phyloP scores from a whole-genome alignment of 2,329 filamentous ascomycete genomes.

The Fusarium sp. region DNA sequence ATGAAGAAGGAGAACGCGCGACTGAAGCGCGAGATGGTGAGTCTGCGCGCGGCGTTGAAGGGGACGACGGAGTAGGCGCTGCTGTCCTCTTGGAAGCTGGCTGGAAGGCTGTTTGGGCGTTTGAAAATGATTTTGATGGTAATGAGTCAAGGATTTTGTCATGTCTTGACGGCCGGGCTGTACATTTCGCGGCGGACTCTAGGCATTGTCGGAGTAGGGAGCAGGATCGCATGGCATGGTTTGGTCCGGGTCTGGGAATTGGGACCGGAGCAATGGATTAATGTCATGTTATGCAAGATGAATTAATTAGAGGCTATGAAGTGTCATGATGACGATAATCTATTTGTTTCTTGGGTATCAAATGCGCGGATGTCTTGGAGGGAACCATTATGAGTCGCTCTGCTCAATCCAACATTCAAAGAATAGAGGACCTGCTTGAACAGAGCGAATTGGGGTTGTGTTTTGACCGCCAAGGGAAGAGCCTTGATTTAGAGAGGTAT shows the following conservation, averaged over 20 bases:
- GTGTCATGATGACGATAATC: constrained; percentile 46
- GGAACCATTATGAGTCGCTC: constrained; percentile 11
- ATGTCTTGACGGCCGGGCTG: constrained; percentile 39
- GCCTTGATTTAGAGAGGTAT: constrained; percentile 49
- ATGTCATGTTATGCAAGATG: constrained; percentile 44
- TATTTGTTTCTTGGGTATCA: constrained; percentile 36
- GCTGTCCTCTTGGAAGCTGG: constrained; percentile 45
- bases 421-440: constrained; percentile 72
- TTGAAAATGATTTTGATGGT: constrained; percentile 34
- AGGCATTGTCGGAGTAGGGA: constrained; percentile 44
- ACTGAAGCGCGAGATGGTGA: constrained; percentile 85
- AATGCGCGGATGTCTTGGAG: neutral
- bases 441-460: constrained; percentile 67
- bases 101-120: constrained; percentile 37
- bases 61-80: constrained; percentile 56
- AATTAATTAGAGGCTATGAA: constrained; percentile 46
- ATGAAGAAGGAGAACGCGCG: constrained; percentile 89
- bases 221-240: constrained; percentile 37
- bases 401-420: constrained; percentile 77
- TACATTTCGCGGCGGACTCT: constrained; percentile 42
- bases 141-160: constrained; percentile 36
- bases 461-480: constrained; percentile 56
- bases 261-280: constrained; percentile 31
- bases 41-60: constrained; percentile 72
- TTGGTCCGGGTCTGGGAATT: constrained; percentile 45